A percentile compares a stretch with the other conserved stretches of the same genome.
Conservation (phyloP, 805 yeast genomes). For the Komagataella pseudopastoris region DNA sequence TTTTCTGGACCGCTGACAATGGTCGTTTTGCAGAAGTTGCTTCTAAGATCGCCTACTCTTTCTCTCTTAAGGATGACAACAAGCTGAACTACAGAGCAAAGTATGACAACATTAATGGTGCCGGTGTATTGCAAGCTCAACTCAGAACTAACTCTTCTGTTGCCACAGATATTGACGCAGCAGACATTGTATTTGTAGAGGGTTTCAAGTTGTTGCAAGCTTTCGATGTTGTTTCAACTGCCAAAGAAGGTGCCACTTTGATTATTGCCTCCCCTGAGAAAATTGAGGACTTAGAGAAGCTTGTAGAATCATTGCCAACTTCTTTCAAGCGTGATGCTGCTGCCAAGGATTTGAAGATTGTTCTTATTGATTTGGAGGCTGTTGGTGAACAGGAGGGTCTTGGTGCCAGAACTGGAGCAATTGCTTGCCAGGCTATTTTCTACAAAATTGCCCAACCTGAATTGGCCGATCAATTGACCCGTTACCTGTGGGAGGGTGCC, state of each 20-base stretch:
- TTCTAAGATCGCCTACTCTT: slow-evolving; percentile 51
- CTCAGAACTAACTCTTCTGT: slow-evolving; percentile 22
- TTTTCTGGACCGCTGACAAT: slow-evolving; percentile 62
- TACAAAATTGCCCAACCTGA: slow-evolving; percentile 61
- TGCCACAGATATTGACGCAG: slow-evolving; percentile 31
- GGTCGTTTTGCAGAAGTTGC: slow-evolving; percentile 41
- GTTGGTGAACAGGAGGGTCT: slow-evolving; percentile 60
- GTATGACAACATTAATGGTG: slow-evolving; percentile 58
- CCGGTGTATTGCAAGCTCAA: slow-evolving; percentile 68
- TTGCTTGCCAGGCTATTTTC: slow-evolving; percentile 69
- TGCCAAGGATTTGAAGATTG: slow-evolving; percentile 36
- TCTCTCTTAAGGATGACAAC: slow-evolving; percentile 47
- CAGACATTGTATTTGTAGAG: slow-evolving; percentile 56
- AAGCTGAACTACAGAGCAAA: slow-evolving; percentile 43
- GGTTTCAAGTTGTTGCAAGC: slow-evolving; percentile 36
- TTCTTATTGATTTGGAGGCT: slow-evolving; percentile 45
- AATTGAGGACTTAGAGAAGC: slow-evolving; percentile 27
- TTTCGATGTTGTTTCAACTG: slow-evolving; percentile 50
- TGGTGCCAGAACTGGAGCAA: slow-evolving; percentile 58
- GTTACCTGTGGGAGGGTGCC: slow-evolving; percentile 67
- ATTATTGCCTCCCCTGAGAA: slow-evolving; percentile 27
- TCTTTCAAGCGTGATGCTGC: slow-evolving; percentile 39
- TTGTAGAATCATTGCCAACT: slow-evolving; percentile 36
- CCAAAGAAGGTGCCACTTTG: slow-evolving; percentile 41
- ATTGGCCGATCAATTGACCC: slow-evolving; percentile 46